Conservation (phyloP, 768 basidiomycete genomes). For the Trametes villosa region DNA sequence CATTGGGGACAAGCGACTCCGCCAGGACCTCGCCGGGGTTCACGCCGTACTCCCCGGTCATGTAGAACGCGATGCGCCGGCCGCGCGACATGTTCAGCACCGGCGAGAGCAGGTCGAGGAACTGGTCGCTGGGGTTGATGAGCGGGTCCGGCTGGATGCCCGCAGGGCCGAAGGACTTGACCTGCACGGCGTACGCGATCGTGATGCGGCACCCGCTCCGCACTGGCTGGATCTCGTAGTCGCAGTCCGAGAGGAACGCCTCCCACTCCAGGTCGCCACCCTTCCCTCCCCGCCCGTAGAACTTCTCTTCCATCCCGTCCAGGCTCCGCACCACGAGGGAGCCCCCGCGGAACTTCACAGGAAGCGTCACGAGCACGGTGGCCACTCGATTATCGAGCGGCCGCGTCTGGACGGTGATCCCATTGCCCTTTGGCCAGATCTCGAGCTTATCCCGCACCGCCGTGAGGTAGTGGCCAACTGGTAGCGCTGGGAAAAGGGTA, state of each 20-base stretch:
- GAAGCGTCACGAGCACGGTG: conserved; percentile 74
- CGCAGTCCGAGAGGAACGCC: conserved; percentile 74
- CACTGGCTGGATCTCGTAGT: conserved; percentile 73
- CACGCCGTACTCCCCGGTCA: conserved; percentile 68
- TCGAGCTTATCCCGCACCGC: conserved; percentile 72
- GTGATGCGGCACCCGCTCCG: conserved; percentile 71
- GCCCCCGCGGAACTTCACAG: conserved; percentile 76
- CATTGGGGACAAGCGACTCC: conserved; percentile 70
- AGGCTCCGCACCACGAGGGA: conserved; percentile 58
- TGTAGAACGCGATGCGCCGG: conserved; percentile 71
- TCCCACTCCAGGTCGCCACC: conserved; percentile 77
- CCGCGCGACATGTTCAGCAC: conserved; percentile 75
- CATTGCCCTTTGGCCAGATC: conserved; percentile 62
- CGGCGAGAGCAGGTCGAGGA: conserved; percentile 73
- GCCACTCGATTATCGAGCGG: conserved; percentile 72
- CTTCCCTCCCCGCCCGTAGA: conserved; percentile 63
- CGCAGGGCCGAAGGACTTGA: conserved; percentile 66
- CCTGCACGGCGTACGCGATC: conserved; percentile 71
- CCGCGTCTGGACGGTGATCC: conserved; percentile 58
- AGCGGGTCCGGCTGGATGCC: conserved; percentile 59
- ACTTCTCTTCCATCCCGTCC: conserved; percentile 63
- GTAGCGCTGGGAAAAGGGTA: conserved; percentile 72
- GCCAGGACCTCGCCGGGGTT: conserved; percentile 73
- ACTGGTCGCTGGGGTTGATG: conserved; percentile 72
- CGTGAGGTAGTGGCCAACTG: conserved; percentile 70